phyloP scores from a whole-genome alignment of 2,329 filamentous ascomycete genomes.

The Knoxdaviesia proteae region DNA sequence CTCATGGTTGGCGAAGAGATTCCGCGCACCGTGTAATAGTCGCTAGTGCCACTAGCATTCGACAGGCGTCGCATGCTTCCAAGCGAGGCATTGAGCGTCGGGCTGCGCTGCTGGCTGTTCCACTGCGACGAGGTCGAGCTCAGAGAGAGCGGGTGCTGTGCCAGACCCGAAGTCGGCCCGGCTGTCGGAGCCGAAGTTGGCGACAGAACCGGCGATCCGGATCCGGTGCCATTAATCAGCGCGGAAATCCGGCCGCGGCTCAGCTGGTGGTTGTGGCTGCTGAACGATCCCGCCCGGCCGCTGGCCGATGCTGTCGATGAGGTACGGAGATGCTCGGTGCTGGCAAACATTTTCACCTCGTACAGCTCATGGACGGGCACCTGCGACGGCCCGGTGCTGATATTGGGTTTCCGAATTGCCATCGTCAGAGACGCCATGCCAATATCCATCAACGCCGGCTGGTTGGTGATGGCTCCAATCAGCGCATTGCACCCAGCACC shows the following conservation, averaged over 20 bases:
- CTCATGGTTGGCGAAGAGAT: constrained; percentile 3
- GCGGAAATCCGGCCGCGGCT: constrained; percentile 17
- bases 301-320: constrained; percentile 15
- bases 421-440: constrained; percentile 80
- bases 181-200: constrained; percentile 13
- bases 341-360: constrained; percentile 55
- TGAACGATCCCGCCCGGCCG: constrained; percentile 8
- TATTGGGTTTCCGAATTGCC: constrained; percentile 42
- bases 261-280: constrained; percentile 12
- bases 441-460: constrained; percentile 79
- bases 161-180: neutral
- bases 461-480: constrained; percentile 76
- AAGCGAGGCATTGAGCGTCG: no score
- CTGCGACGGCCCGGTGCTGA: constrained; percentile 7
- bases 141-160: neutral
- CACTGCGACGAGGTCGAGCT: no score
- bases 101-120: no score
- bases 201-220: constrained; percentile 6
- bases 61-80: no score
- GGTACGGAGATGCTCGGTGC: constrained; percentile 47
- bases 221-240: constrained; percentile 6
- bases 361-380: constrained; percentile 39
- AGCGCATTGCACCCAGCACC: constrained; percentile 91
- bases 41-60: no score
- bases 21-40: no score